Evolutionary conservation across 192 early-diverging fungal genomes (phyloP), one percentile per base, ranked within the genome.

Genomic region (Coemansia sp.): DNA sequence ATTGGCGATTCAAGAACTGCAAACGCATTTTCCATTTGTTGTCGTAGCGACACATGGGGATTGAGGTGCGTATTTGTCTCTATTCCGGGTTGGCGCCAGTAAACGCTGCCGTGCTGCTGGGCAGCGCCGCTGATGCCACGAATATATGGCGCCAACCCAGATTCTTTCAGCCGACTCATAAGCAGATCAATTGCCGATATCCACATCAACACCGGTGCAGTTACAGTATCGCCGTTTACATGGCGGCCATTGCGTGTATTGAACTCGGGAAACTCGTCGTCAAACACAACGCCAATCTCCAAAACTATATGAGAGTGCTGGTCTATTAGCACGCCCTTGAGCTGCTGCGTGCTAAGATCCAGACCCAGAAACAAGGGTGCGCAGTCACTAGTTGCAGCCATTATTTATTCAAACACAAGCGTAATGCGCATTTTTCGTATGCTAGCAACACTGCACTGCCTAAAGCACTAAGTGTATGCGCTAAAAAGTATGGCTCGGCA

Each of bases 21-120:
- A 50, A 89, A 71, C 0, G 91, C 78, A 40, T 87, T 87, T 38
- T 64, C 61, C 20, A 94, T 71, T 64, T 91, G 88, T 11, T 65
- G 66, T 10, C 19, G 51, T 1, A 91, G 70, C 3, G 84, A 46
- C 23, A 19, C 11, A 1, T 40, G n/a, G 1, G 69, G 2, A 23
- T 82, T 60, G n/a, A 94, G 63, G 0, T 54, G 17, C 1, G 17
- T 36, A 5, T 92, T 67, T 2, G 66, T 11, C 0, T 82, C 59
- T 15, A 78, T 57, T 3, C 87, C 88, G 1, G 68, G 26, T 8
- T 72, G 42, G 7, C 74, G 69, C 91, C 90, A 94, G 74, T 88
- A 94, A 2, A 94, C 90, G 63, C 87, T 89, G 14, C 90, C 93
- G 51, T 94, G 93, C 84, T 94, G 93, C 87, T 92, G 91, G 10